phyloP scores from a whole-genome alignment of 257 asterid species.

The Asclepias syriaca region DNA sequence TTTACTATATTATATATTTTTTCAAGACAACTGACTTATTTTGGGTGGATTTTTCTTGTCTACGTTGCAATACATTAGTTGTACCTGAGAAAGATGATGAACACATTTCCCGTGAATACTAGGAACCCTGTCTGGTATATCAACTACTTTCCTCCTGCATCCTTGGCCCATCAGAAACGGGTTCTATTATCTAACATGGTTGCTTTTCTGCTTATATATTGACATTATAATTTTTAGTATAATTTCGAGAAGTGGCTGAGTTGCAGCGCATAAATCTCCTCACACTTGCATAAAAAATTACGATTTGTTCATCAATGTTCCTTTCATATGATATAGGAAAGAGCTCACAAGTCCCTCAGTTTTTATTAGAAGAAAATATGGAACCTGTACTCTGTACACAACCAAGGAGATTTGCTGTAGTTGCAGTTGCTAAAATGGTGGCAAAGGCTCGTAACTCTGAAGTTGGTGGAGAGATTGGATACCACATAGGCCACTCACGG shows the following conservation, averaged over 20 bases:
- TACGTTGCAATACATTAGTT: too few relatives aligned
- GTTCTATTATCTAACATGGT: background rate
- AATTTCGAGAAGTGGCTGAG: background rate
- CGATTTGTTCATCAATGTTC: background rate
- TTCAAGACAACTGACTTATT: too few relatives aligned
- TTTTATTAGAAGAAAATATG: slow-evolving; percentile 67
- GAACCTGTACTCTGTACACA: slow-evolving; percentile 92
- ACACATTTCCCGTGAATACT: background rate
- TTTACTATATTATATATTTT: too few relatives aligned
- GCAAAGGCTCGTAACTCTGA: slow-evolving; percentile 80
- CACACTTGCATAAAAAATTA: background rate
- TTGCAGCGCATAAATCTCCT: background rate
- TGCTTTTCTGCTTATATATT: background rate
- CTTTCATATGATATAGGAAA: slow-evolving; percentile 49
- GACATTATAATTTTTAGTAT: background rate
- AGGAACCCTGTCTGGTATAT: background rate
- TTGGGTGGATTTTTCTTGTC: too few relatives aligned
- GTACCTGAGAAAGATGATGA: background rate
- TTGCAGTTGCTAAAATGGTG: slow-evolving; percentile 93
- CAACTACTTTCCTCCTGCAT: background rate
- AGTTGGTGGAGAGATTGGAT: slow-evolving; percentile 94
- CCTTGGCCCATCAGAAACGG: background rate
- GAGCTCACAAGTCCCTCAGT: slow-evolving; percentile 97
- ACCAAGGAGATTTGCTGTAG: slow-evolving; percentile 98
- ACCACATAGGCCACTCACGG: slow-evolving; percentile 92